phyloP scores from a whole-genome alignment of 345 rosid genomes.

The Lumnitzera racemosa region DNA sequence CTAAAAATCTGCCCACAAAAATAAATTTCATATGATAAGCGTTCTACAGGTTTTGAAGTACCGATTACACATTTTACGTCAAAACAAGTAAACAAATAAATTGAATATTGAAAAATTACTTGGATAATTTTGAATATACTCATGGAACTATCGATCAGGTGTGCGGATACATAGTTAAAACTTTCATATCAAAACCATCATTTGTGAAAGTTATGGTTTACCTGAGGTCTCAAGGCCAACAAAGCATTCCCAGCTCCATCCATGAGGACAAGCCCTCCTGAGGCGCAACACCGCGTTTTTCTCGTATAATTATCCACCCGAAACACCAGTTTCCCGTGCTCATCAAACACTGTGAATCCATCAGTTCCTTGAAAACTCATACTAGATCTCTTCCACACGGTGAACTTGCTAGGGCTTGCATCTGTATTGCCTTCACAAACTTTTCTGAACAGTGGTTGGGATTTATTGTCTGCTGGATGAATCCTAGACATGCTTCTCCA shows the following conservation, averaged over 20 bases:
- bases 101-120: too few species aligned
- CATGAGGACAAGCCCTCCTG: constrained; percentile 37
- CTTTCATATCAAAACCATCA: too few species aligned
- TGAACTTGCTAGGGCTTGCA: constrained; percentile 13
- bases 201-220: not conserved
- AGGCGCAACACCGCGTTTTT: constrained; percentile 8
- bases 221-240: constrained; percentile 36
- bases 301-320: constrained; percentile 51
- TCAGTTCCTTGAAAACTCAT: constrained; percentile 54
- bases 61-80: too few species aligned
- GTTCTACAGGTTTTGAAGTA: too few species aligned
- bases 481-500: constrained; percentile 28
- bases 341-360: constrained; percentile 46
- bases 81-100: too few species aligned
- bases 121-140: too few species aligned
- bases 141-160: too few species aligned
- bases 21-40: not conserved
- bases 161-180: too few species aligned
- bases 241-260: constrained; percentile 43
- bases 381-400: constrained; percentile 52
- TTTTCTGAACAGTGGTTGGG: not conserved
- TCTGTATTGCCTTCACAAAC: not conserved
- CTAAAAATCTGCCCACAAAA: constrained; percentile 23
- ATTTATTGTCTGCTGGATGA: constrained; percentile 21
- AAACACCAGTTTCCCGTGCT: constrained; percentile 29